Percentiles rank a stretch among this genome's conserved stretches.
These are phyloP conservation scores for Fusarium agapanthi DNA, from an alignment of 2,329 filamentous ascomycete species.

Conservation along the genomic window DNA sequence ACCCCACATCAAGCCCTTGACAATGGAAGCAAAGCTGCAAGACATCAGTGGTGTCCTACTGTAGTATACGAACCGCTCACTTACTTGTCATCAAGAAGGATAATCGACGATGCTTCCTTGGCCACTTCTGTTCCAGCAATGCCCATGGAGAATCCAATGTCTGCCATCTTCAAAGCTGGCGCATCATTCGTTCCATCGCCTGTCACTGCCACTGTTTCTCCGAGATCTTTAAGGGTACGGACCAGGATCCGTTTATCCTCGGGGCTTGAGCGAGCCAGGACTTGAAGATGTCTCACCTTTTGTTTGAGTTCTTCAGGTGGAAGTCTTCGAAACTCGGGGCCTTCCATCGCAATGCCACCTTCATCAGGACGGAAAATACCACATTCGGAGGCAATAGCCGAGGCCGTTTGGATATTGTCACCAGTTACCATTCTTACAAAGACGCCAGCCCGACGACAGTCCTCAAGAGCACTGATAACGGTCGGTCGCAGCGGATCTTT, in stretches of 20 bases:
- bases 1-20: conserved; percentile 70
- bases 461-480: conserved; percentile 68
- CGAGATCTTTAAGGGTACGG: conserved; percentile 67
- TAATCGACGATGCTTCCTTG: conserved; percentile 69
- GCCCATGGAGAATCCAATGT: conserved; percentile 72
- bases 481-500: conserved; percentile 71
- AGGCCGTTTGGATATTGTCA: conserved; percentile 55
- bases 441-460: conserved; percentile 72
- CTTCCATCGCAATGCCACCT: conserved; percentile 73
- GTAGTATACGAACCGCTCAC: neutral
- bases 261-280: conserved; percentile 71
- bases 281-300: conserved; percentile 68
- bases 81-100: conserved; percentile 67
- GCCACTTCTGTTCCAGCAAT: conserved; percentile 71
- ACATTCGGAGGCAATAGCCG: conserved; percentile 56
- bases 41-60: conserved; percentile 5
- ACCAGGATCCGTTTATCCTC: conserved; percentile 74
- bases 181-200: conserved; percentile 72
- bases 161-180: conserved; percentile 66
- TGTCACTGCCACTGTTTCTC: conserved; percentile 67
- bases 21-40: conserved; percentile 60
- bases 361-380: conserved; percentile 54
- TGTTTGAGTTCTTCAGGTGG: conserved; percentile 60
- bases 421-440: conserved; percentile 72
- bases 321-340: conserved; percentile 64